phyloP scores from a whole-genome alignment of 495 filamentous ascomycete genomes.

The Aspergillus baeticus region DNA sequence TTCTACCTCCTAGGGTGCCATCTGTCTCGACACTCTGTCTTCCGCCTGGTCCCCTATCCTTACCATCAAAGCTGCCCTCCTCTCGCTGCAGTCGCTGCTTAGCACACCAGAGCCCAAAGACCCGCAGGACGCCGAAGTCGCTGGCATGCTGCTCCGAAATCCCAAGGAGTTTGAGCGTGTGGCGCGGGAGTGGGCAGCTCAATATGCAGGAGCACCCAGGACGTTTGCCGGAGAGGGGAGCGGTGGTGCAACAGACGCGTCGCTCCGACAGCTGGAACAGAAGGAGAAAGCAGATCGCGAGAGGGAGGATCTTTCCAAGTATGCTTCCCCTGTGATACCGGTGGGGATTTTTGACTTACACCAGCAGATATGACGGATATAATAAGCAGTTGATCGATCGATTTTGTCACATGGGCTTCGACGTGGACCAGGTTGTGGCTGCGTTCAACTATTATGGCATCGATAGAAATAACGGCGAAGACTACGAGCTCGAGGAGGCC shows the following conservation, averaged over 20 bases:
- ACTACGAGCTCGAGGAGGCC: slow-evolving; percentile 80
- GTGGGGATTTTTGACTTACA: slow-evolving; percentile 6
- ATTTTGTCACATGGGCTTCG: slow-evolving; percentile 94
- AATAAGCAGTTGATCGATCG: slow-evolving; percentile 81
- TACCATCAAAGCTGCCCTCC: slow-evolving; percentile 91
- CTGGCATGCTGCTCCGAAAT: slow-evolving; percentile 79
- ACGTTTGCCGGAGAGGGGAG: slow-evolving; percentile 47
- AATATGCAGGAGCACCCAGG: slow-evolving; percentile 76
- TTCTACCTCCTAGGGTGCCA: slow-evolving; percentile 68
- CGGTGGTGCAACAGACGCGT: slow-evolving; percentile 48
- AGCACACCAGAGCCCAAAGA: slow-evolving; percentile 94
- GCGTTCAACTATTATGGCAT: slow-evolving; percentile 83
- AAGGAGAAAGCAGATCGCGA: slow-evolving; percentile 35
- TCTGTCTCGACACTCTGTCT: slow-evolving; percentile 92
- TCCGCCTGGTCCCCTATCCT: slow-evolving; percentile 91
- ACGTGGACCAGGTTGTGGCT: slow-evolving; percentile 80
- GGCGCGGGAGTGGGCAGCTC: slow-evolving; percentile 86
- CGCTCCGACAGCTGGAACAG: slow-evolving; percentile 50
- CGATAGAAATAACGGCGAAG: slow-evolving; percentile 69
- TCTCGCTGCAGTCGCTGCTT: slow-evolving; percentile 90
- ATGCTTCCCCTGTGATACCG: slow-evolving; percentile 4
- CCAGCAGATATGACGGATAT: slow-evolving; percentile 79
- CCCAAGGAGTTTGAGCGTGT: slow-evolving; percentile 77
- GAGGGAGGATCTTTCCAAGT: slow-evolving; percentile 49
- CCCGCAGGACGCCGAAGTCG: slow-evolving; percentile 95